Evolutionary conservation across 2,329 filamentous ascomycete species (phyloP), one percentile per base, ranked within the genome.

Genomic region (Colletotrichum eremochloae): DNA sequence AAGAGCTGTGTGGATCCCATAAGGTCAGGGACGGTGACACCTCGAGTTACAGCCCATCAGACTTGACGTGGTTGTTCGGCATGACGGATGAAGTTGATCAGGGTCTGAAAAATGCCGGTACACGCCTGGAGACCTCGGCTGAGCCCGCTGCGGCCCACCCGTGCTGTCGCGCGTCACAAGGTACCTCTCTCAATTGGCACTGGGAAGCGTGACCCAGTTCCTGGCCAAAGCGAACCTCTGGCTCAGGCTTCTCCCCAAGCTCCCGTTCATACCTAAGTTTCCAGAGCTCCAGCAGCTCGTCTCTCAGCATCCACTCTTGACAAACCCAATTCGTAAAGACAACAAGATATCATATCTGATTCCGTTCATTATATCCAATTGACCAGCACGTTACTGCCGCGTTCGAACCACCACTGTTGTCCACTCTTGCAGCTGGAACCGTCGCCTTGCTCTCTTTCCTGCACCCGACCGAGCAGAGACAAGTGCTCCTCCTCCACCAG

Each of bases 41-140:
- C 14, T 38, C 1, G 5, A n/a, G 33, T 40, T 12, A n/a, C 12
- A 20, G 33, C 8, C 3, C 11, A 38, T 14, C 1, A n/a, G 31
- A n/a, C 20, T 36, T 12, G 11, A 15, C 55, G 11, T 24, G 7
- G n/a, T 12, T 15, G 36, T 31, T 24, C 20, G 36, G 36, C 36
- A 33, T 18, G 48, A 57, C 36, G 36, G 46, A 33, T 18, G 38
- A 44, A 40, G 38, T 64, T 55, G 48, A 38, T 36, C n/a, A 61
- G 46, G 46, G 40, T n/a, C 60, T 46, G 7, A 44, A 53, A 42
- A 14, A 24, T 44, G 14, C 33, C 48, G 33, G 38, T 40, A 38
- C 38, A 24, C 12, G 40, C 60, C 24, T 60, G 48, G 36, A 55
- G 63, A 68, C 69, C 69, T 72, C 69, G 69, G 69, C 55, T 60